Evolutionary conservation across 2,329 filamentous ascomycete genomes (phyloP).

Genomic region (Aureobasidium subglaciale): DNA sequence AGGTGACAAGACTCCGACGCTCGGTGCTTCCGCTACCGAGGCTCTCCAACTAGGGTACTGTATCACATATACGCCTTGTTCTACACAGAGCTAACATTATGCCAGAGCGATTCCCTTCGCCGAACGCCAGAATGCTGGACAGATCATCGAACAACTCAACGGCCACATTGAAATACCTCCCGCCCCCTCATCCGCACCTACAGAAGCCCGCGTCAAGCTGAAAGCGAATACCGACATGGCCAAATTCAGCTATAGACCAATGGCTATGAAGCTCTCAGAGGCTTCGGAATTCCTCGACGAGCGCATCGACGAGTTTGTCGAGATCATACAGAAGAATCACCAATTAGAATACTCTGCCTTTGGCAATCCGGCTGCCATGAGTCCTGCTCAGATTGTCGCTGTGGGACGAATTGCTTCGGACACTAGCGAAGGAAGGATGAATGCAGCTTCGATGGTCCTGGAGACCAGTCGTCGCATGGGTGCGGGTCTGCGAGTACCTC

Average conservation of each 20-base stretch:
- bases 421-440: constrained; percentile 76
- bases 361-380: constrained; percentile 77
- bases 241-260: constrained; percentile 83
- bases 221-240: constrained; percentile 82
- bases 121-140: constrained; percentile 70
- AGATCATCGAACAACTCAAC: constrained; percentile 78
- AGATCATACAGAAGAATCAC: constrained; percentile 67
- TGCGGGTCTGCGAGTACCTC: constrained; percentile 70
- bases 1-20: constrained; percentile 30
- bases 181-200: constrained; percentile 59
- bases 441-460: constrained; percentile 74
- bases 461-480: constrained; percentile 82
- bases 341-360: constrained; percentile 72
- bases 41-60: constrained; percentile 4
- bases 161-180: constrained; percentile 54
- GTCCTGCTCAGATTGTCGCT: constrained; percentile 78
- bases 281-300: constrained; percentile 91
- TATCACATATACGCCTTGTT: neutral
- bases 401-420: constrained; percentile 90
- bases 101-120: constrained; percentile 55
- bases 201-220: constrained; percentile 73
- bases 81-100: constrained; percentile 21
- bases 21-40: constrained; percentile 1
- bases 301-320: constrained; percentile 81
- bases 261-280: constrained; percentile 91